Percentiles rank a stretch among this genome's conserved stretches.
phyloP scores from a whole-genome alignment of 148 eudicot genomes.

The Silene uniflora region DNA sequence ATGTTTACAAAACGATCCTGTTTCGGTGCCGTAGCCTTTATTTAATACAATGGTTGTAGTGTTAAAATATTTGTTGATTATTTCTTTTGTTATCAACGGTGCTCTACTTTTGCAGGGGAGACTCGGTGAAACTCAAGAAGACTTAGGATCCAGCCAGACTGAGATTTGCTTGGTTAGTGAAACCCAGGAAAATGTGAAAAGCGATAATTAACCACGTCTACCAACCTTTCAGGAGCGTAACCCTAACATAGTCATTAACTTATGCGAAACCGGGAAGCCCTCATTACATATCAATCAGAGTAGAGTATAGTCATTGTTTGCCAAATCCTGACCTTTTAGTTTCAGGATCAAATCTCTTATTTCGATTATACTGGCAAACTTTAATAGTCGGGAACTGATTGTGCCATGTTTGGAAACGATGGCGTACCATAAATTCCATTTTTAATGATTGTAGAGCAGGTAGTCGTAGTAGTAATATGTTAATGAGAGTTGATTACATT shows the following conservation, averaged over 20 bases:
- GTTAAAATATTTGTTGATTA: not conserved
- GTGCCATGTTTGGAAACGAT: constrained; percentile 15
- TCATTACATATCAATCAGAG: constrained; percentile 18
- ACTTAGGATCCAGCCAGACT: constrained; percentile 36
- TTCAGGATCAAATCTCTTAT: constrained; percentile 22
- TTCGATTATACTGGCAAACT: constrained; percentile 16
- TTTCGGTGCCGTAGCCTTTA: too few relatives aligned
- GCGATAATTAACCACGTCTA: constrained; percentile 29
- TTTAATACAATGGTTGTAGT: not conserved
- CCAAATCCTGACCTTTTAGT: constrained; percentile 31
- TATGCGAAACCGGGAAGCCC: constrained; percentile 9
- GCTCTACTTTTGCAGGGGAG: constrained; percentile 58
- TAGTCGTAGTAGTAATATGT: constrained; percentile 13
- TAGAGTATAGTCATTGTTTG: constrained; percentile 16
- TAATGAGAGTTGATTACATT: constrained; percentile 16
- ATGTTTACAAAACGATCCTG: too few relatives aligned
- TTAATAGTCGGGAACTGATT: constrained; percentile 15
- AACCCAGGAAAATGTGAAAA: constrained; percentile 35
- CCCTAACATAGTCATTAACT: constrained; percentile 46
- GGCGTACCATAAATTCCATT: constrained; percentile 14
- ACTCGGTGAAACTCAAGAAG: constrained; percentile 63
- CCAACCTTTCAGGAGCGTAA: constrained; percentile 32
- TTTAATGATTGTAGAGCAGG: constrained; percentile 18
- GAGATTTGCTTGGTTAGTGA: constrained; percentile 33
- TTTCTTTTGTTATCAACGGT: not conserved